Evolutionary conservation across 2,329 filamentous ascomycete genomes (phyloP), one percentile per base, ranked within the genome.

Genomic region (Cercospora sp.): DNA sequence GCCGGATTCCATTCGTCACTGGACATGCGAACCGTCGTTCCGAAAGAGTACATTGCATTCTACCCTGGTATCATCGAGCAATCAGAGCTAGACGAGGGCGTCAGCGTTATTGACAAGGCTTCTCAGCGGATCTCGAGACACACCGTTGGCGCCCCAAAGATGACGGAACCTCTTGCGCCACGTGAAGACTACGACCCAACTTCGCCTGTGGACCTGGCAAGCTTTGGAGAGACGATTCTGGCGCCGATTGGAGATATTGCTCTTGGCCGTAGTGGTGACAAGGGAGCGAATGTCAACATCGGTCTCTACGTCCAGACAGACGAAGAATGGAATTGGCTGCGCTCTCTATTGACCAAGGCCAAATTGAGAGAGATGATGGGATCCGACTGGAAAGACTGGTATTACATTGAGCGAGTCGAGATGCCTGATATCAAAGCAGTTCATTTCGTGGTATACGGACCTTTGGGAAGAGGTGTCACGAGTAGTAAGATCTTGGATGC

Each of bases 291-390:
- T 37, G 70, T 74, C 45, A 77, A 77, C 51, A 59, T 73, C 16
- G 77, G 80, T 65, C 49, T 79, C 65, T 86, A 81, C 66, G 80
- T 83, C 2, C 77, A 79, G 5, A 70, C 69, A 9, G 61, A 67
- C 1, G 72, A 74, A 37, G 74, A 75, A 53, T 79, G 73, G 70
- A 61, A 72, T 12, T 79, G 77, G 77, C 72, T 79, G 3, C 70
- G 73, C 7, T 69, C 71, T 3, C 66, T 77, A 9, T 60, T 78
- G 63, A 75, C 73, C 9, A 69, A 68, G 13, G 69, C 61, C 7
- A 74, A 73, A 53, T 66, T 78, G 59, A 66, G 63, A 18, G 69
- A 74, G 57, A 68, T 79, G 68, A 69, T 79, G 65, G 75, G 73
- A 1, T 67, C 69, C 13, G 76, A 78, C 45, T 77, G 72, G 72